Evolutionary conservation across 1,284 basidiomycete genomes (phyloP), one percentile per base, ranked within the genome.

Genomic region (Marasmius tenuissimus): DNA sequence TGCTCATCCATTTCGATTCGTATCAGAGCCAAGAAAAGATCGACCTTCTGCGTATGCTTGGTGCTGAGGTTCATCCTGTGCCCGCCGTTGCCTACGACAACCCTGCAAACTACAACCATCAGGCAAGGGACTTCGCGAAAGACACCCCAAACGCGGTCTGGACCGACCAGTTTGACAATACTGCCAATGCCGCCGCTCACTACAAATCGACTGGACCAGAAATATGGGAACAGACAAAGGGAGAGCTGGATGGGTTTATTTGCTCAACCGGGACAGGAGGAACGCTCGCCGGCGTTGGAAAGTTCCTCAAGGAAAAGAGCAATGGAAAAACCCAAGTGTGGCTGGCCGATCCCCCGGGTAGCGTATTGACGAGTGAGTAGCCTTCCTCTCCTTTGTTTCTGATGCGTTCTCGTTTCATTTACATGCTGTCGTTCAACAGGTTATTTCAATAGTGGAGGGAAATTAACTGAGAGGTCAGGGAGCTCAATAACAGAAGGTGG

Each of bases 111-210:
- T 99, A 98, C 83, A 99, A 99, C 77, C 97, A 99, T 80, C 97
- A 97, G 78, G 97, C 97, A 37, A 87, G 89, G 58, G 91, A 95
- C 64, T 94, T 91, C 68, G 97, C 97, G 51, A 84, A 88, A 59
- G 76, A 78, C n/a, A 78, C 91, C 38, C 84, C 88, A n/a, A 98
- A 98, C 72, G 92, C 96, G 20, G 87, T 98, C 62, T 99, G 97
- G 97, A 98, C 96, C n/a, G 91, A 99, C 79, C 97, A 99, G 77
- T 98, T 98, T 73, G 96, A 98, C 78, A 98, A 98, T 76, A 86
- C 81, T 10, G 93, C 93, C 14, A 99, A 99, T 74, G 88, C 97
- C 14, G 75, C 89, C 42, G 91, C 91, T 16, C 97, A 99, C 75
- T 97, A 97, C 74, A 75, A 84, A 58, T 88, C 94, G 9, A 99